Percentiles rank a stretch among this genome's conserved stretches.
phyloP scores from a whole-genome alignment of 768 basidiomycete species.

The Holtermanniella nyarrowii region DNA sequence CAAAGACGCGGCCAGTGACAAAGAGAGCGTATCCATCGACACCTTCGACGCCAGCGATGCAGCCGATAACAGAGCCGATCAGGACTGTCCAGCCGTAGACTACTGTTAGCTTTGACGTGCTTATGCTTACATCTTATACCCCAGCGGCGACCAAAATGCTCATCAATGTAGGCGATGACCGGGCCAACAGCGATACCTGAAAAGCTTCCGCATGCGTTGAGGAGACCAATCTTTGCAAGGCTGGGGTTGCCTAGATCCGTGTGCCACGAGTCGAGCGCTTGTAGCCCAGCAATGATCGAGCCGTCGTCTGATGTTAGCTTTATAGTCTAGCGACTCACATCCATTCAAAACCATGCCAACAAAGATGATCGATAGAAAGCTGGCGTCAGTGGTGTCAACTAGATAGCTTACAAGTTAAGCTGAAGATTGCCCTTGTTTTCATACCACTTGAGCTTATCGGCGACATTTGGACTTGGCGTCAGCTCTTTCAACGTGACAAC shows the following conservation, averaged over 20 bases:
- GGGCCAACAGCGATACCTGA: constrained; percentile 41
- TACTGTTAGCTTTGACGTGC: constrained; percentile 2
- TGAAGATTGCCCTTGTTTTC: constrained; percentile 39
- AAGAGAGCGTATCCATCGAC: constrained; percentile 41
- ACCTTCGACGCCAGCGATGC: constrained; percentile 36
- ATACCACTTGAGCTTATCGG: constrained; percentile 37
- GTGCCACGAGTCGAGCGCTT: constrained; percentile 40
- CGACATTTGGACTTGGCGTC: constrained; percentile 35
- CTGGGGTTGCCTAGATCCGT: constrained; percentile 37
- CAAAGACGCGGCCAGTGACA: constrained; percentile 33
- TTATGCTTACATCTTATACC: constrained; percentile 39
- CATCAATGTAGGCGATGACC: constrained; percentile 39
- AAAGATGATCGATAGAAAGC: constrained; percentile 41
- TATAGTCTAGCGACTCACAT: constrained; percentile 24
- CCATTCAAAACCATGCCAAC: constrained; percentile 42
- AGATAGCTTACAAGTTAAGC: constrained; percentile 43
- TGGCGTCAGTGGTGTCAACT: no score
- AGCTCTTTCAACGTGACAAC: no score
- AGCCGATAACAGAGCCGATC: constrained; percentile 39
- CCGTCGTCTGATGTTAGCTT: constrained; percentile 37
- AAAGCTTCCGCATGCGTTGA: constrained; percentile 40
- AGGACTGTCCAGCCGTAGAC: constrained; percentile 40
- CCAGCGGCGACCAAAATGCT: constrained; percentile 39
- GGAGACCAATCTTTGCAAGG: constrained; percentile 33
- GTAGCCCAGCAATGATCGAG: constrained; percentile 37